A percentile compares a stretch with the other conserved stretches of the same genome.
These are phyloP conservation scores for Stropharia rugosoannulata DNA, from an alignment of 768 basidiomycete genomes.

Conservation along the genomic window DNA sequence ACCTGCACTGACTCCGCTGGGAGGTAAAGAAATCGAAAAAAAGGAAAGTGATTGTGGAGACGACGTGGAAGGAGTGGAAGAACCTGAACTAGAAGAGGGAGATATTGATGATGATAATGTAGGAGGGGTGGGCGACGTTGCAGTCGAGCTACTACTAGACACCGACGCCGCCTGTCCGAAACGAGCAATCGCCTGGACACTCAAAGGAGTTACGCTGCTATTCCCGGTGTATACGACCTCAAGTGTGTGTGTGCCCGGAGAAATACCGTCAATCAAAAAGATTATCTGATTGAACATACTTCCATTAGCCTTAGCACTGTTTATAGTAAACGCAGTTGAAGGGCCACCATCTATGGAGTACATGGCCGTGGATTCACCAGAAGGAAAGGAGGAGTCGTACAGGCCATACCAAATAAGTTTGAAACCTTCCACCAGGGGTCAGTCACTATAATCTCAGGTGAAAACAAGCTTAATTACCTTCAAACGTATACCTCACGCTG, in stretches of 20 bases:
- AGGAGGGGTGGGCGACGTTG: no score
- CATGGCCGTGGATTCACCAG: constrained; percentile 18
- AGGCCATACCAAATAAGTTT: constrained; percentile 25
- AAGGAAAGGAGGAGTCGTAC: constrained; percentile 20
- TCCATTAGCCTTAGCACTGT: constrained; percentile 12
- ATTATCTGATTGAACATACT: constrained; percentile 9
- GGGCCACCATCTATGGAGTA: constrained; percentile 26
- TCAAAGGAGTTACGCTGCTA: constrained; percentile 1
- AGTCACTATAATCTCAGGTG: background rate
- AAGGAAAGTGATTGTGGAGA: no score
- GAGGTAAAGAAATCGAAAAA: no score
- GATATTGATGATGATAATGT: no score
- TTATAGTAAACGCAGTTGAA: constrained; percentile 13
- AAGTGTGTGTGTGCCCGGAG: constrained; percentile 9
- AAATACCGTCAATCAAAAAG: constrained; percentile 4
- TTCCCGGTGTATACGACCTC: constrained; percentile 11
- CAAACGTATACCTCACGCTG: constrained; percentile 21
- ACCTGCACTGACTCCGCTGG: no score
- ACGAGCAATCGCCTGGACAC: background rate
- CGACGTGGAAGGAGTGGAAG: no score
- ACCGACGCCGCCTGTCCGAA: no score
- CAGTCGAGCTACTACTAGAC: no score
- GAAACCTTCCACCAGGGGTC: constrained; percentile 19
- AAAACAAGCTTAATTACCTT: constrained; percentile 17
- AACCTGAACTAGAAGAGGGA: no score